Evolutionary conservation across 2,329 filamentous ascomycete genomes (phyloP).

Genomic region (Plenodomus biglobosus): DNA sequence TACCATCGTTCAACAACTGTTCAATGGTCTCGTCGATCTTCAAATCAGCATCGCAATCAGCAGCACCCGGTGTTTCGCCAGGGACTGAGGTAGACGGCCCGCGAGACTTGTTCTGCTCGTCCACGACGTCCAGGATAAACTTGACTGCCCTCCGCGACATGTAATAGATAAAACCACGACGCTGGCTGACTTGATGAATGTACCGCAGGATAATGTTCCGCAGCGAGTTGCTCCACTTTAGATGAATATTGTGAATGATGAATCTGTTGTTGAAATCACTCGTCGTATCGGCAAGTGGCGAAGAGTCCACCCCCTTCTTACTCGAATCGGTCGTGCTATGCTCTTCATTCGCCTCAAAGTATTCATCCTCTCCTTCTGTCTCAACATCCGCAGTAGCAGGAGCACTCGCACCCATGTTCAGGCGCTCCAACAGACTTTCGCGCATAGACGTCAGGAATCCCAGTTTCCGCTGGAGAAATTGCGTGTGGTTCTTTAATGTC

Average conservation of each 20-base stretch:
- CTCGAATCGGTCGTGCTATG: conserved; percentile 53
- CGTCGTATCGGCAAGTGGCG: conserved; percentile 75
- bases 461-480: conserved; percentile 59
- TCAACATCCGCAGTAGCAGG: conserved; percentile 45
- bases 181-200: conserved; percentile 94
- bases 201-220: conserved; percentile 96
- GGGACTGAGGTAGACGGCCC: conserved; percentile 31
- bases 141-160: conserved; percentile 94
- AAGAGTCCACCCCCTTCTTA: conserved; percentile 60
- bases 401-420: conserved; percentile 60
- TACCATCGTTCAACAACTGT: conserved; percentile 80
- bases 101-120: conserved; percentile 77
- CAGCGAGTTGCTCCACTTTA: conserved; percentile 97
- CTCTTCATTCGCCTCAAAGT: conserved; percentile 56
- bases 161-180: conserved; percentile 96
- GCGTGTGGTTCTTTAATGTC: conserved; percentile 57
- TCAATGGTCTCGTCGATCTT: conserved; percentile 84
- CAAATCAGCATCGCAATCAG: conserved; percentile 60
- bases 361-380: conserved; percentile 48
- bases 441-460: conserved; percentile 62
- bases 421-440: conserved; percentile 57
- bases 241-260: conserved; percentile 93
- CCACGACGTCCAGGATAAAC: conserved; percentile 96
- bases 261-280: conserved; percentile 98
- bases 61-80: conserved; percentile 38